A percentile compares a stretch with the other conserved stretches of the same genome.
These are phyloP conservation scores for Xylaria sp. DNA, from an alignment of 495 filamentous ascomycete species.

Conservation along the genomic window DNA sequence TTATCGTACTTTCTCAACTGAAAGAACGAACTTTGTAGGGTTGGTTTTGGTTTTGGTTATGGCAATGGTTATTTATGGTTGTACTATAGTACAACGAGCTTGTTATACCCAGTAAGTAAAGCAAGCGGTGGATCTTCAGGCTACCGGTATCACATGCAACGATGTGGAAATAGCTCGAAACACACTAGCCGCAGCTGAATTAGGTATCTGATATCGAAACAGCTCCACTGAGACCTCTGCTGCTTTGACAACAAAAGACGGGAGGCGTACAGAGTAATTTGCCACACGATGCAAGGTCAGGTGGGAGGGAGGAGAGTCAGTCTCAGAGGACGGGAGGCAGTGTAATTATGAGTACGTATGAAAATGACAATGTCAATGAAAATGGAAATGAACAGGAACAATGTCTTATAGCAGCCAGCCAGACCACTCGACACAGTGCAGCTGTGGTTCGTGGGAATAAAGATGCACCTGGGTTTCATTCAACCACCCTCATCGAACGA, in stretches of 20 bases:
- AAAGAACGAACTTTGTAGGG: not conserved
- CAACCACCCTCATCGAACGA: constrained; percentile 11
- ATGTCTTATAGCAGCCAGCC: not conserved
- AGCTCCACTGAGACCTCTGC: not conserved
- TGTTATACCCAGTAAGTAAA: no score
- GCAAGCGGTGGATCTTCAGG: not conserved
- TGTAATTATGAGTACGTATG: no score
- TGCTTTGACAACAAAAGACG: not conserved
- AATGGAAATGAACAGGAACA: no score
- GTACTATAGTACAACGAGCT: no score
- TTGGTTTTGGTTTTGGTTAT: not conserved
- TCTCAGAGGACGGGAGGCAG: constrained; percentile 1
- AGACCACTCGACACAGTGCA: not conserved
- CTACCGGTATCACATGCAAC: constrained; percentile 2
- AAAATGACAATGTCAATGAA: no score
- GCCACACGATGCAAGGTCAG: not conserved
- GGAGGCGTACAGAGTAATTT: not conserved
- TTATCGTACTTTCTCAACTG: not conserved
- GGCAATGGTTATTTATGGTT: no score
- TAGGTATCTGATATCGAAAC: not conserved
- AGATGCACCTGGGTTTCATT: constrained; percentile 12
- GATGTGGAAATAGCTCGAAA: constrained; percentile 14
- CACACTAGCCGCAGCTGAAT: constrained; percentile 1
- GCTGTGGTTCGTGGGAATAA: constrained; percentile 20
- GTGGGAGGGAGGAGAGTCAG: not conserved